Base-by-base conservation (phyloP, 2,329 filamentous ascomycete species). In the Aspergillus nomiae region DNA sequence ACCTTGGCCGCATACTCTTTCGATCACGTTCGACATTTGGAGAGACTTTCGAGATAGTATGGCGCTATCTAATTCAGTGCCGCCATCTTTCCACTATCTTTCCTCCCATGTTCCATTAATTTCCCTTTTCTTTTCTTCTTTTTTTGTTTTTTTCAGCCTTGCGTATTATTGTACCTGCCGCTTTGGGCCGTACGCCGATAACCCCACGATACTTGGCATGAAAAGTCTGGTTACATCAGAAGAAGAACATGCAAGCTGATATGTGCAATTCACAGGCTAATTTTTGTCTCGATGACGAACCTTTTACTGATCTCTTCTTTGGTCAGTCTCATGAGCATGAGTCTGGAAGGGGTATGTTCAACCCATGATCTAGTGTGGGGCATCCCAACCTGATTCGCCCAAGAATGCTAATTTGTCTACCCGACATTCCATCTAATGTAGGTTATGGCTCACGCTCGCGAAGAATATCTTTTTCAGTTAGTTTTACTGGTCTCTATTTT, bases 391-490 rank as follows among this genome's bases (percentile, higher is more conserved):
- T 34, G 53, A 53, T 60, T 56, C 45, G 60, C 59, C 58, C 24
- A 56, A 55, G 24, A 19, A 38, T 57, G 50, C 62, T 69, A 59
- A 67, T 53, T n/a, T 50, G 32, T 59, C 51, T 32, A 36, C 24
- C 56, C 58, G 24, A 57, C 36, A 10, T 41, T 63, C 48, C 16
- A 28, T 43, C 51, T 48, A 60, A 32, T 63, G 57, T 68, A 87
- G 86, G 84, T 88, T 59, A 83, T 88, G 75, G 82, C 85, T 61
- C 85, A 87, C 78, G 85, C 86, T 45, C 81, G 85, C 69, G 85
- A 88, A 70, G 86, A 88, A 72, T 88, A 88, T 71, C 79, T 87
- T 30, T 88, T 85, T 70, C 83, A 86, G 84, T 87, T 70, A 73
- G 73, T 73, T 55, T 58, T 60, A 41, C 48, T 56, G 21, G 34